phyloP scores from a whole-genome alignment of 2,329 filamentous ascomycete species.

The Calycina herbarum region DNA sequence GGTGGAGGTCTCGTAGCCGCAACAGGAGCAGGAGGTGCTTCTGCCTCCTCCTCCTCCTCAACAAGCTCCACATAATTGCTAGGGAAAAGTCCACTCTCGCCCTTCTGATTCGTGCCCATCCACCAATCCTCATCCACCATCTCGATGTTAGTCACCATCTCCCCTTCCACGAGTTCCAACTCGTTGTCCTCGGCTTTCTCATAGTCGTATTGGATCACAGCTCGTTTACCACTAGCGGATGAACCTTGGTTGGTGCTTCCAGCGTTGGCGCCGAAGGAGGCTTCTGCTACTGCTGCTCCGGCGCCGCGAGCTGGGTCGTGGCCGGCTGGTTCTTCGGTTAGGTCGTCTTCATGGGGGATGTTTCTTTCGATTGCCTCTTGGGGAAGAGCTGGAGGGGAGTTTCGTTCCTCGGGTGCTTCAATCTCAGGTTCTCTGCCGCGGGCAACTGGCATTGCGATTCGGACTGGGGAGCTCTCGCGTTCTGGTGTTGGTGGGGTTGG shows the following conservation, averaged over 20 bases:
- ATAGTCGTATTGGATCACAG: constrained; percentile 89
- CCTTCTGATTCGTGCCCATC: constrained; percentile 85
- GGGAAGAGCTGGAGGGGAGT: constrained; percentile 60
- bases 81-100: constrained; percentile 89
- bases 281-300: constrained; percentile 54
- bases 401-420: constrained; percentile 51
- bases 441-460: constrained; percentile 80
- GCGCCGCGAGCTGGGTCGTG: constrained; percentile 61
- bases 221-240: constrained; percentile 63
- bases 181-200: constrained; percentile 98
- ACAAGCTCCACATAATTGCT: constrained; percentile 95
- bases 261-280: constrained; percentile 44
- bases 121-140: constrained; percentile 99
- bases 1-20: constrained; percentile 32
- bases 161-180: constrained; percentile 84
- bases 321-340: constrained; percentile 63
- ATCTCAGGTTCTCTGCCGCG: constrained; percentile 56
- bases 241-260: constrained; percentile 45
- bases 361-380: constrained; percentile 61
- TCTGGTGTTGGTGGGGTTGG: constrained; percentile 46
- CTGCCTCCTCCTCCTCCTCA: constrained; percentile 45
- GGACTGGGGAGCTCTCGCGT: constrained; percentile 72
- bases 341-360: constrained; percentile 63
- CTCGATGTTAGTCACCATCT: constrained; percentile 86
- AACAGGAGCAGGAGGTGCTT: constrained; percentile 28